Percentiles rank a stretch among this genome's conserved stretches.
These are phyloP conservation scores for Aspergillus sp. DNA, from an alignment of 2,329 filamentous ascomycete species.

Conservation along the genomic window DNA sequence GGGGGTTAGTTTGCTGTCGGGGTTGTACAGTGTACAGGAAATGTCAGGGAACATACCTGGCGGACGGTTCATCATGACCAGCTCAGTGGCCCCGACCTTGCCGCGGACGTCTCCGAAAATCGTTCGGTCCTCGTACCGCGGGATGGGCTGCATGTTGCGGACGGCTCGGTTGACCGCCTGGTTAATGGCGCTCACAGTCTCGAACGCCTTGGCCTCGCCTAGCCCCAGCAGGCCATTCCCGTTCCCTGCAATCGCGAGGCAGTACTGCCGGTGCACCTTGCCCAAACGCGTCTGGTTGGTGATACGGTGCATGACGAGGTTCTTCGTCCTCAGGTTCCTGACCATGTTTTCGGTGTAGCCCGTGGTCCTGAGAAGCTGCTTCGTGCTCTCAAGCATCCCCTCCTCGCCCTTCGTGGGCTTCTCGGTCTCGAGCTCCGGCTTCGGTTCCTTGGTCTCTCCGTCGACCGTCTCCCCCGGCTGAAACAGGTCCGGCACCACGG, in stretches of 20 bases:
- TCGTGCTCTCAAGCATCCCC: slow-evolving; percentile 30
- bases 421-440: slow-evolving; percentile 18
- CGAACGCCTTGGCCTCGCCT: slow-evolving; percentile 80
- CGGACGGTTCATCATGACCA: slow-evolving; percentile 71
- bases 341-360: slow-evolving; percentile 44
- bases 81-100: slow-evolving; percentile 81
- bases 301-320: slow-evolving; percentile 64
- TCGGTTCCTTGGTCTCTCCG: slow-evolving; percentile 16
- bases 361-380: slow-evolving; percentile 48
- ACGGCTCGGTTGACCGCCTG: slow-evolving; percentile 77
- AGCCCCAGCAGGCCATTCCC: slow-evolving; percentile 75
- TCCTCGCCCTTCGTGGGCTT: slow-evolving; percentile 21
- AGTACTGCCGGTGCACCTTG: slow-evolving; percentile 71
- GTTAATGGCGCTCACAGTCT: slow-evolving; percentile 54
- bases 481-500: slow-evolving; percentile 44
- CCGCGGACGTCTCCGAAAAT: slow-evolving; percentile 75
- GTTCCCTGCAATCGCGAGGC: slow-evolving; percentile 77
- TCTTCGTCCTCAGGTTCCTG: slow-evolving; percentile 54
- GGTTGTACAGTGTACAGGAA: no score
- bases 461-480: slow-evolving; percentile 30
- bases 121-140: slow-evolving; percentile 82
- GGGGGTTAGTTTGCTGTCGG: slow-evolving; percentile 4
- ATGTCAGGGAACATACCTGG: slow-evolving; percentile 57
- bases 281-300: slow-evolving; percentile 92
- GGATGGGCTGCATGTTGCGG: slow-evolving; percentile 85